phyloP scores from a whole-genome alignment of 352 stramenopile species.

The Pythium chondricola region DNA sequence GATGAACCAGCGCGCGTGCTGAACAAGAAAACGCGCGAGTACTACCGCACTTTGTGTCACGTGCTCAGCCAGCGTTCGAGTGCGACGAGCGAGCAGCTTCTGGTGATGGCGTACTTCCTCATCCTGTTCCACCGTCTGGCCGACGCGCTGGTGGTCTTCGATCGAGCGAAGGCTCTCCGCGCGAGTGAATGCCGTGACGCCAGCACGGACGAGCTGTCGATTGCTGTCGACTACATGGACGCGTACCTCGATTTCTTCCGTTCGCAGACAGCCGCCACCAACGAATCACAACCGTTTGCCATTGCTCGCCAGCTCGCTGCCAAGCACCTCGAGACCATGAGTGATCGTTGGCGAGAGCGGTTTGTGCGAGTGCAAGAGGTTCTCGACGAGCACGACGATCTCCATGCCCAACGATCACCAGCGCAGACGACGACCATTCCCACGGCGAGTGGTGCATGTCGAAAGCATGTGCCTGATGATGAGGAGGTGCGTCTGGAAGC shows the following conservation, averaged over 20 bases:
- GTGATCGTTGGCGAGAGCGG: conserved; percentile 38
- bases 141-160: conserved; percentile 30
- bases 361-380: conserved; percentile 37
- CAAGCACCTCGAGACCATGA: conserved; percentile 30
- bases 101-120: conserved; percentile 47
- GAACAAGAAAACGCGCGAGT: conserved; percentile 30
- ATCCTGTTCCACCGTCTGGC: conserved; percentile 36
- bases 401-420: background rate
- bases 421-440: background rate
- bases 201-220: conserved; percentile 16
- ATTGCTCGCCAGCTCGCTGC: conserved; percentile 28
- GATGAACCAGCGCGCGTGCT: conserved; percentile 17
- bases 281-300: conserved; percentile 17
- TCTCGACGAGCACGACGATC: conserved; percentile 39
- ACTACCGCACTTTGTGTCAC: conserved; percentile 39
- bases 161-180: conserved; percentile 12
- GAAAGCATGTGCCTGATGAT: background rate
- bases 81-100: conserved; percentile 24
- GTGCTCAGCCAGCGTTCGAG: conserved; percentile 15
- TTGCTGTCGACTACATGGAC: conserved; percentile 55
- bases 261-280: background rate
- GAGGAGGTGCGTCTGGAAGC: conserved; percentile 19
- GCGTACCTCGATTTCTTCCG: conserved; percentile 59
- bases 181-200: background rate
- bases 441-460: background rate